A percentile compares a stretch with the other conserved stretches of the same genome.
Evolutionary conservation across 2,329 filamentous ascomycete genomes (phyloP).

Genomic region (Gremmenia infestans): DNA sequence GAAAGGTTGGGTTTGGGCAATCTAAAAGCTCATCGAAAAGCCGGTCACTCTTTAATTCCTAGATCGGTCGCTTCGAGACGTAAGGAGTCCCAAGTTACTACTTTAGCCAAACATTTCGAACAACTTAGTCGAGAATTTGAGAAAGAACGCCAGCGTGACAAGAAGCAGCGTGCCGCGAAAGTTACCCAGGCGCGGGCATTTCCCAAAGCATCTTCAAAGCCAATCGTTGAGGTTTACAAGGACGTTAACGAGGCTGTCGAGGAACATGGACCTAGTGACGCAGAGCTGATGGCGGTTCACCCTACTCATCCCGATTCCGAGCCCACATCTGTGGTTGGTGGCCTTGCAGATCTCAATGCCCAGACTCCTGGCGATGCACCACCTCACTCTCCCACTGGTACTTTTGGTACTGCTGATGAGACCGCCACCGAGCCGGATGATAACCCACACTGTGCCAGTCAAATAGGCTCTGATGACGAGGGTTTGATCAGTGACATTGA

Average conservation of each 20-base stretch:
- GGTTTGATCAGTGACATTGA: conserved; percentile 68
- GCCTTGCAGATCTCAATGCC: conserved; percentile 26
- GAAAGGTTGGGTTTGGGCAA: conserved; percentile 64
- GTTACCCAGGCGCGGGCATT: conserved; percentile 73
- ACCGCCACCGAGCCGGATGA: conserved; percentile 37
- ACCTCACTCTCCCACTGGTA: conserved; percentile 28
- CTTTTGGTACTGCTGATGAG: conserved; percentile 25
- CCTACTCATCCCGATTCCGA: conserved; percentile 32
- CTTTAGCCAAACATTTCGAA: conserved; percentile 92
- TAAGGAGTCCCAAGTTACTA: conserved; percentile 75
- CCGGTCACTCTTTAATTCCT: conserved; percentile 73
- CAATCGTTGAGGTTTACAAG: conserved; percentile 92
- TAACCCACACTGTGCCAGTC: conserved; percentile 43
- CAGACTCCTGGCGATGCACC: conserved; percentile 12
- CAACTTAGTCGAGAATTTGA: conserved; percentile 88
- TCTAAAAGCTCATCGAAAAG: conserved; percentile 55
- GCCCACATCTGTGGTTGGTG: conserved; percentile 27
- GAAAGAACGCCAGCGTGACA: conserved; percentile 83
- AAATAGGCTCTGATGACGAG: conserved; percentile 65
- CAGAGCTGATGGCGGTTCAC: conserved; percentile 44
- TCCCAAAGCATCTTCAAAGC: conserved; percentile 87
- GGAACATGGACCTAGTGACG: conserved; percentile 64
- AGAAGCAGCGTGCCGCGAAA: conserved; percentile 73
- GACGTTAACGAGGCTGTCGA: conserved; percentile 91
- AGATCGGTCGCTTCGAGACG: conserved; percentile 71